Conservation (phyloP, 345 rosid species). For the Geranium rotundifolium region DNA sequence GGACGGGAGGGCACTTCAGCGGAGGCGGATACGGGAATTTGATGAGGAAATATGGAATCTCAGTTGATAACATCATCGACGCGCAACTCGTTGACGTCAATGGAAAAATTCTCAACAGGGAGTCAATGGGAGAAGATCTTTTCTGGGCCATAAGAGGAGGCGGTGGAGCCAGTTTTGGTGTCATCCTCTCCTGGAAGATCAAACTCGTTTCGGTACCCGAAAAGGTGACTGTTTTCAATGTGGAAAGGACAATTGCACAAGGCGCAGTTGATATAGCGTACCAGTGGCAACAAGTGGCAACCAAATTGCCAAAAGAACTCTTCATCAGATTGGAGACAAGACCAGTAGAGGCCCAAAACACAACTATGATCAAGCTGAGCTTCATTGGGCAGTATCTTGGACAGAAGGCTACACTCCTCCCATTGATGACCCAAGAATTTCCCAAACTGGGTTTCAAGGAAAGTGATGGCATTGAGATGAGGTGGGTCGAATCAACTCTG, state of each 20-base stretch:
- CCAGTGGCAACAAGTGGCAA: conserved; percentile 21
- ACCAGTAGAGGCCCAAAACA: neutral
- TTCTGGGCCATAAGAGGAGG: conserved; percentile 21
- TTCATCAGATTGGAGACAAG: conserved; percentile 11
- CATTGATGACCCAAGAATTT: conserved; percentile 15
- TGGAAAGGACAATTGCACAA: conserved; percentile 14
- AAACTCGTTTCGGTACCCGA: conserved; percentile 13
- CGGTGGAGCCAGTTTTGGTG: conserved; percentile 16
- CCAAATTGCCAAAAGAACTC: conserved; percentile 11
- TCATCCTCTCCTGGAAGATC: conserved; percentile 14
- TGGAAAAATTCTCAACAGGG: too few relatives aligned
- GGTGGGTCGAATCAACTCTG: conserved; percentile 18
- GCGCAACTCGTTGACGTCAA: too few relatives aligned
- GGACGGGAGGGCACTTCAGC: conserved; percentile 34
- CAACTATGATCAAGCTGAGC: conserved; percentile 9
- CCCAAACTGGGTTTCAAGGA: conserved; percentile 25
- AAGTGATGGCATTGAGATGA: conserved; percentile 25
- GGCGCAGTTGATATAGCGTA: conserved; percentile 11
- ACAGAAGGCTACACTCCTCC: conserved; percentile 6
- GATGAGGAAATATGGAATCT: too few relatives aligned
- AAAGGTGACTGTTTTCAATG: conserved; percentile 17
- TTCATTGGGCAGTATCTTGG: conserved; percentile 10
- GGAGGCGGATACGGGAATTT: too few relatives aligned
- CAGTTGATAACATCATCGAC: too few relatives aligned
- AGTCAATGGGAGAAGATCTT: conserved; percentile 13